Conservation (phyloP, 2,329 filamentous ascomycete species). For the Trichoderma hamatum region DNA sequence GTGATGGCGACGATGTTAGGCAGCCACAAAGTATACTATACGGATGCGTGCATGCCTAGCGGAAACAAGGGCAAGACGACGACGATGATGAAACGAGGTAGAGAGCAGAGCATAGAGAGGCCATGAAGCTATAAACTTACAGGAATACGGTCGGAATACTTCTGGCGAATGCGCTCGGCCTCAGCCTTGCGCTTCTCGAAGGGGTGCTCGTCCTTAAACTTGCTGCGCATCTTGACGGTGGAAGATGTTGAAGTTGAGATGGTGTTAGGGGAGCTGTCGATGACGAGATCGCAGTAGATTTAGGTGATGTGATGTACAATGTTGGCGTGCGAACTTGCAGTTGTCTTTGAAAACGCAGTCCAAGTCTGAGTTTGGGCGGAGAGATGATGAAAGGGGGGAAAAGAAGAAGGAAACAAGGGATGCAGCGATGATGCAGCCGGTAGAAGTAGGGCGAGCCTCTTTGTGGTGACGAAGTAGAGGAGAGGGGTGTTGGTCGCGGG, state of each 20-base stretch:
- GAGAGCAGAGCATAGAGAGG: neutral
- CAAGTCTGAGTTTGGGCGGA: neutral
- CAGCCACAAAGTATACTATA: neutral
- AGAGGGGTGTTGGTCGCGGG: constrained; percentile 25
- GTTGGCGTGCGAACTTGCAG: neutral
- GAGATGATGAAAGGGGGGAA: constrained; percentile 21
- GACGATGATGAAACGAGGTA: neutral
- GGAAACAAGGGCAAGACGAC: neutral
- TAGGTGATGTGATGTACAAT: neutral
- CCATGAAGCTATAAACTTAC: constrained; percentile 59
- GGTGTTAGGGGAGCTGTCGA: neutral
- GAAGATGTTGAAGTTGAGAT: neutral
- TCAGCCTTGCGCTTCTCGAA: constrained; percentile 99
- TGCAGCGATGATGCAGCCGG: constrained; percentile 29
- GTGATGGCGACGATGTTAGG: neutral
- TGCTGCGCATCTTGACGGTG: constrained; percentile 81
- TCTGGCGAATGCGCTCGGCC: constrained; percentile 98
- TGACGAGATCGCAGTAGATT: neutral
- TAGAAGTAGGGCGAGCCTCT: constrained; percentile 22
- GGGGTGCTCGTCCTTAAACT: constrained; percentile 99
- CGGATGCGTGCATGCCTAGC: neutral
- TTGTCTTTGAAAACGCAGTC: neutral
- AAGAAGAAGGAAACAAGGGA: constrained; percentile 23
- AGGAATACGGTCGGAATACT: constrained; percentile 97
- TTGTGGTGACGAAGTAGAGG: constrained; percentile 20